phyloP scores from a whole-genome alignment of 1,284 basidiomycete genomes.

The Sporisorium exsertum region DNA sequence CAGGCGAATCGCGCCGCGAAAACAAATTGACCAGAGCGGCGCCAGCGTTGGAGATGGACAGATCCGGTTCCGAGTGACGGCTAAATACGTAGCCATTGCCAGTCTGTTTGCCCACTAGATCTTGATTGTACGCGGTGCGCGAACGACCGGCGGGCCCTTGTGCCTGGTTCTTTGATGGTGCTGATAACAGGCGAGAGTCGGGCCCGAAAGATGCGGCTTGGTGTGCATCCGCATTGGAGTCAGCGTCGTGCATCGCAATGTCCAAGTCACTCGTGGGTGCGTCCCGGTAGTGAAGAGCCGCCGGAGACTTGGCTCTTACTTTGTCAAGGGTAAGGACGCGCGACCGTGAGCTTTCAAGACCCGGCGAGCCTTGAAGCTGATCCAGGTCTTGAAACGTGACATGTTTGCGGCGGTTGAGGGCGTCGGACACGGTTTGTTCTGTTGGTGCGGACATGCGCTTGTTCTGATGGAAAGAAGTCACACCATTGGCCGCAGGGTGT shows the following conservation, averaged over 20 bases:
- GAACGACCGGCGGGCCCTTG: not conserved
- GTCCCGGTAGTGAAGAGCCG: slow-evolving; percentile 5
- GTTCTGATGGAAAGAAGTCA: not conserved
- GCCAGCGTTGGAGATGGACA: slow-evolving; percentile 22
- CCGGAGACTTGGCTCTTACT: not conserved
- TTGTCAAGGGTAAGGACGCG: not conserved
- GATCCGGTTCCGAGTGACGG: slow-evolving; percentile 20
- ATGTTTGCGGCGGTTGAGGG: slow-evolving; percentile 32
- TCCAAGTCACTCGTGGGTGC: slow-evolving; percentile 1
- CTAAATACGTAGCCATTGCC: slow-evolving; percentile 45
- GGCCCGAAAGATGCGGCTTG: not conserved
- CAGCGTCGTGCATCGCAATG: not conserved
- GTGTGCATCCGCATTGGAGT: slow-evolving; percentile 2
- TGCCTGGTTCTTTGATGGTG: slow-evolving; percentile 5
- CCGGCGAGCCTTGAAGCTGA: slow-evolving; percentile 9
- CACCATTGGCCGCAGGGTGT: not conserved
- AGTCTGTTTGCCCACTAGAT: slow-evolving; percentile 42
- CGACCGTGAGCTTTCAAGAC: slow-evolving; percentile 5
- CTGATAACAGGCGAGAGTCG: not conserved
- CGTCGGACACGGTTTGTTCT: slow-evolving; percentile 10
- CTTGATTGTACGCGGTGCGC: slow-evolving; percentile 17
- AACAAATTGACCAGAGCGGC: slow-evolving; percentile 36
- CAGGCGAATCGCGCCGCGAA: slow-evolving; percentile 28
- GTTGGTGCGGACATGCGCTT: not conserved
- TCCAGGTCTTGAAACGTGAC: slow-evolving; percentile 34